Base-by-base conservation (phyloP, 2,329 filamentous ascomycete species). In the Ceratocystis huliohia region DNA sequence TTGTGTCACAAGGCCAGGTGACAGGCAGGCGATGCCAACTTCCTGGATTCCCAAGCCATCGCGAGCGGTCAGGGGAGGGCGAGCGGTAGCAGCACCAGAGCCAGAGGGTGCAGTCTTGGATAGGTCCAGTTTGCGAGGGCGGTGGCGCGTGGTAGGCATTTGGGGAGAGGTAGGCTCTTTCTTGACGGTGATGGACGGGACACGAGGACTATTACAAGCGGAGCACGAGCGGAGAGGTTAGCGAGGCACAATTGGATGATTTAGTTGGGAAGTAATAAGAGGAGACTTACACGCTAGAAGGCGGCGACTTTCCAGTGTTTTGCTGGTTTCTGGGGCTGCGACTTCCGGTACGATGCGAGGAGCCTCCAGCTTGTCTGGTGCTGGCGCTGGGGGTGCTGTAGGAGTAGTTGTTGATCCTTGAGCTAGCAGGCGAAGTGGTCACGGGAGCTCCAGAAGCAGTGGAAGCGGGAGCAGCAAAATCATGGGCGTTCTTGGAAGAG, bases 1-100 rank as follows among this genome's bases (percentile, higher is more conserved):
- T 72, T 97, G 89, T 17, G 94, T 97, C 70, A 95, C 87, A 73
- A 99, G 97, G 65, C 94, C 94, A 0, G 94, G 94, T 1, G 94
- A 97, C 66, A 99, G 80, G 73, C 94, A 99, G 53, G 93, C 93
- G 66, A 97, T 82, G 67, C 94, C 94, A 30, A 97, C 89, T 76
- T 96, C 91, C 72, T 96, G 91, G 73, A 97, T 93, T 53, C 83
- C 89, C 46, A 94, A 78, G 25, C 87, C 84, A 59, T 95, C 90
- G 71, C 90, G 84, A 28, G 87, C 87, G 7, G 90, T 94, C 76
- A 95, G 79, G 46, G 91, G 88, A n/a, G 56, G 56, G 48, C 91
- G 85, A 64, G 86, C 86, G 5, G 88, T 84, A 41, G 78, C 78
- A 33, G 83, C 81, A 15, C 80, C 79, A 66, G 78, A 81, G 45